These are phyloP conservation scores for Xylariaceae sp. DNA, from an alignment of 2,329 filamentous ascomycete genomes.

Conservation along the genomic window DNA sequence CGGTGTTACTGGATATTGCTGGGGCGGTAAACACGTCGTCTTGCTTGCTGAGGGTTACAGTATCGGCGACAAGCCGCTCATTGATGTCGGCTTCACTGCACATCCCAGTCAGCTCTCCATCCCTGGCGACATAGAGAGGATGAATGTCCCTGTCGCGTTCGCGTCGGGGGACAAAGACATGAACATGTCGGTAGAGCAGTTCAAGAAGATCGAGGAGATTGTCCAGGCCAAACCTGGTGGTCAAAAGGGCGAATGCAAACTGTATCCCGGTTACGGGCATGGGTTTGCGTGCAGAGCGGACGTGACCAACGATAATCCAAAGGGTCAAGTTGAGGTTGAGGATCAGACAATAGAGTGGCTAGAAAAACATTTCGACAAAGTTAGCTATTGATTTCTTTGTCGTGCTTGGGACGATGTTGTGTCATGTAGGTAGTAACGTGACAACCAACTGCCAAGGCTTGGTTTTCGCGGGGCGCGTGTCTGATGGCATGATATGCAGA, in stretches of 20 bases:
- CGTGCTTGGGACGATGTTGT: no score
- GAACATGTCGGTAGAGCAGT: slow-evolving; percentile 34
- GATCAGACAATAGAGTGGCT: slow-evolving; percentile 34
- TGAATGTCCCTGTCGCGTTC: slow-evolving; percentile 44
- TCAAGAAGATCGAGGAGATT: slow-evolving; percentile 34
- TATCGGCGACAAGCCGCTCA: slow-evolving; percentile 35
- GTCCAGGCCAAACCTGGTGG: slow-evolving; percentile 34
- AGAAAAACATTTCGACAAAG: slow-evolving; percentile 21
- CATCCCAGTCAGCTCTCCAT: slow-evolving; percentile 51
- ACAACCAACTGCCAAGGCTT: no score
- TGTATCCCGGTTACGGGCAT: slow-evolving; percentile 40
- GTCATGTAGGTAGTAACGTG: no score
- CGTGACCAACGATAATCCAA: slow-evolving; percentile 20
- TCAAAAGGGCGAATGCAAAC: slow-evolving; percentile 34
- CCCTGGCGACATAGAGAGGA: slow-evolving; percentile 45
- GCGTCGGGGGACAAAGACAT: slow-evolving; percentile 46
- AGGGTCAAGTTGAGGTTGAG: slow-evolving; percentile 27
- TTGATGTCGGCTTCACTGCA: slow-evolving; percentile 52
- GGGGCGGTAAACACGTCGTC: slow-evolving; percentile 57
- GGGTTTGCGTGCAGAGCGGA: slow-evolving; percentile 38
- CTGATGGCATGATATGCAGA: no score
- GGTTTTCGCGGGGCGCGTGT: no score
- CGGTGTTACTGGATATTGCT: slow-evolving; percentile 60
- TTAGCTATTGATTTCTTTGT: slow-evolving; percentile 12
- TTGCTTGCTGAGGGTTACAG: slow-evolving; percentile 40